phyloP scores from a whole-genome alignment of 352 stramenopile genomes.

The Phytophthora podocarpi region DNA sequence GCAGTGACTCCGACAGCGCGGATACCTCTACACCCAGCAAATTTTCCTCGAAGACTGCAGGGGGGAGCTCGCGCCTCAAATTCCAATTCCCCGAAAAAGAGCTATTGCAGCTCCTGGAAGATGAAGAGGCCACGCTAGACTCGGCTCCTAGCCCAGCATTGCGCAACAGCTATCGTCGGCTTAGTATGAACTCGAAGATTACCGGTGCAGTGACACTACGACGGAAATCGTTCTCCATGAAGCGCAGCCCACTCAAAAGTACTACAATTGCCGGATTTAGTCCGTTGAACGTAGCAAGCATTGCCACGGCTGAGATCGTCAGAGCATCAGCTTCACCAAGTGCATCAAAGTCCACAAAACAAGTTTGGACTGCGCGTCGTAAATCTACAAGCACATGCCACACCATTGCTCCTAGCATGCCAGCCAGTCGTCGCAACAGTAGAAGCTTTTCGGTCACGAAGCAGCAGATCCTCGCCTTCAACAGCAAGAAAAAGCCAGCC shows the following conservation, averaged over 20 bases:
- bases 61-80: conserved; percentile 41
- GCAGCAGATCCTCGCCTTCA: conserved; percentile 22
- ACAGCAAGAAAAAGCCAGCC: conserved; percentile 20
- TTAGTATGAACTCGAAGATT: conserved; percentile 44
- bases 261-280: conserved; percentile 8
- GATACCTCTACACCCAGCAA: not conserved
- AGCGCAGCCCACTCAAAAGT: conserved; percentile 57
- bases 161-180: conserved; percentile 27
- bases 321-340: conserved; percentile 10
- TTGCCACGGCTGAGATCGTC: not conserved
- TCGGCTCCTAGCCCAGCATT: not conserved
- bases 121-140: conserved; percentile 21
- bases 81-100: conserved; percentile 69
- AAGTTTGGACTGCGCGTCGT: conserved; percentile 43
- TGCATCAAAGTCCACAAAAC: conserved; percentile 9
- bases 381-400: conserved; percentile 65
- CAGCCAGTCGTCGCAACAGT: conserved; percentile 18
- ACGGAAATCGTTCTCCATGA: conserved; percentile 73
- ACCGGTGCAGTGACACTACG: conserved; percentile 49
- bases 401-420: not conserved
- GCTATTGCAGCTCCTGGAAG: conserved; percentile 33
- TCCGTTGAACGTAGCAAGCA: not conserved
- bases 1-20: not conserved
- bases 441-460: conserved; percentile 31
- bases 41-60: conserved; percentile 1